Conservation (phyloP, 139 green algal genomes). For the Haematococcus lacustris region DNA sequence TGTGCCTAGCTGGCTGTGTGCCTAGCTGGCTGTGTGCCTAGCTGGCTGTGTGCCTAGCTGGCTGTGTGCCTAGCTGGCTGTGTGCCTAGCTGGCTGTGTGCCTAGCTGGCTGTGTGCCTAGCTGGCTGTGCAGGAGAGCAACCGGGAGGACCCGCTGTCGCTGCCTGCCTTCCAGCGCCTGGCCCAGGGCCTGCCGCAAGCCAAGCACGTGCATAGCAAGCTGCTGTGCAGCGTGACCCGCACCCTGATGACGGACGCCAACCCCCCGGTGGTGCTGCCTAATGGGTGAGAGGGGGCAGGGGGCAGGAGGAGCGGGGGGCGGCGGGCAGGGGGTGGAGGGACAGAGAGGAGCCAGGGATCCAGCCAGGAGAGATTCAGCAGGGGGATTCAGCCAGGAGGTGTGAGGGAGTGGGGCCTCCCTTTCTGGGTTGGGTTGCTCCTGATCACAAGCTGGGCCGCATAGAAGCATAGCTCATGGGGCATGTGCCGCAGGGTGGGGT, state of each 20-base stretch:
- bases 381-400: not conserved
- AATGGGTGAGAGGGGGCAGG: slow-evolving; percentile 64
- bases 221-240: slow-evolving; percentile 80
- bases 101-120: not conserved
- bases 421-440: too few species aligned
- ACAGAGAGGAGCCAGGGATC: too few species aligned
- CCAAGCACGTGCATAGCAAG: slow-evolving; percentile 80
- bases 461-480: not conserved
- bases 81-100: not conserved
- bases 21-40: not conserved
- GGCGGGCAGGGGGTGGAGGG: slow-evolving; percentile 2
- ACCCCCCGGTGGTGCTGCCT: slow-evolving; percentile 83
- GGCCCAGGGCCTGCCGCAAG: slow-evolving; percentile 66
- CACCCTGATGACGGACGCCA: slow-evolving; percentile 85
- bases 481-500: not conserved
- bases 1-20: too few species aligned
- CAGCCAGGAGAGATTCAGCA: not conserved
- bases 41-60: not conserved
- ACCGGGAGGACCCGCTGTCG: slow-evolving; percentile 71
- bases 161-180: slow-evolving; percentile 64
- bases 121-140: slow-evolving; percentile 19
- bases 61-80: not conserved
- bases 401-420: too few species aligned
- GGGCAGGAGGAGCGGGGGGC: not conserved
- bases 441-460: too few species aligned